Evolutionary conservation across 2,329 filamentous ascomycete genomes (phyloP).

Genomic region (Fusarium anguioides): DNA sequence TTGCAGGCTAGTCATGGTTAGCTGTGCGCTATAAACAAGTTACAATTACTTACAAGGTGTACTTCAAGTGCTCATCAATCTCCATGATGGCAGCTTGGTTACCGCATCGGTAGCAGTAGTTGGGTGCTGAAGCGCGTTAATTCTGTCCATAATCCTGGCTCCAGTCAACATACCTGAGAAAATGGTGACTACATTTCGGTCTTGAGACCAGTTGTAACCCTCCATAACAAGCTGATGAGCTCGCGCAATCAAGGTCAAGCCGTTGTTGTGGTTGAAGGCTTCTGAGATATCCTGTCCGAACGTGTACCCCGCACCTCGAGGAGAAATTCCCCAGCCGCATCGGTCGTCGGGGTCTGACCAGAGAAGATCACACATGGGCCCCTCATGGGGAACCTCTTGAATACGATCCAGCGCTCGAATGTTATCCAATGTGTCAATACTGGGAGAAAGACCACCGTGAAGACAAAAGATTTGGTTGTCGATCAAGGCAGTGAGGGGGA

Average conservation of each 20-base stretch:
- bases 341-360: slow-evolving; percentile 99
- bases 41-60: slow-evolving; percentile 85
- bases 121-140: slow-evolving; percentile 68
- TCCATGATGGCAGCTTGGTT: slow-evolving; percentile 99
- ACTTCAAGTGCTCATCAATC: slow-evolving; percentile 99
- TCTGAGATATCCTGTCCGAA: slow-evolving; percentile 98
- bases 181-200: slow-evolving; percentile 97
- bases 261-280: slow-evolving; percentile 99
- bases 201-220: slow-evolving; percentile 99
- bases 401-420: slow-evolving; percentile 95
- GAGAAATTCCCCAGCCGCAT: slow-evolving; percentile 95
- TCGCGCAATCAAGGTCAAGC: slow-evolving; percentile 91
- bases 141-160: not conserved
- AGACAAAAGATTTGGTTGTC: slow-evolving; percentile 99
- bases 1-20: slow-evolving; percentile 77
- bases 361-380: slow-evolving; percentile 96
- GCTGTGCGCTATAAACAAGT: slow-evolving; percentile 30
- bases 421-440: slow-evolving; percentile 94
- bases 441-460: slow-evolving; percentile 95
- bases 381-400: slow-evolving; percentile 98
- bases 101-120: slow-evolving; percentile 98
- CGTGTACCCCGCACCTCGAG: slow-evolving; percentile 92
- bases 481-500: slow-evolving; percentile 95
- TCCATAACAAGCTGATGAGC: slow-evolving; percentile 99
- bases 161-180: slow-evolving; percentile 79